A percentile compares a stretch with the other conserved stretches of the same genome.
Evolutionary conservation across 176 grass and related monocot species (phyloP).

Genomic region (Sorghum bicolor): DNA sequence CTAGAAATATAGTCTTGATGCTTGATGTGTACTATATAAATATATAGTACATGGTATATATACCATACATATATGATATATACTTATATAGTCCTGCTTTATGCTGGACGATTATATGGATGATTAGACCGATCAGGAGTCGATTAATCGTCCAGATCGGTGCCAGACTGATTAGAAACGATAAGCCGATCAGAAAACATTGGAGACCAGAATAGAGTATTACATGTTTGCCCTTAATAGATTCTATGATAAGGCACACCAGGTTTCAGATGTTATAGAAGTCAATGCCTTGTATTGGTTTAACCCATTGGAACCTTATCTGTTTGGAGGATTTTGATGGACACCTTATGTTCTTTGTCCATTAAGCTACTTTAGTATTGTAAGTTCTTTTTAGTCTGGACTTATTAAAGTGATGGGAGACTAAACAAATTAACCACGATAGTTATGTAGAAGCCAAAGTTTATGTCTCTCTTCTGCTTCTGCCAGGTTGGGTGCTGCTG

Average conservation of each 20-base stretch:
- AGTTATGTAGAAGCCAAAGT: conserved; percentile 1
- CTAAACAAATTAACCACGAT: not conserved
- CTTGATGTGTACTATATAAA: no score
- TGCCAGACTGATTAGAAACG: no score
- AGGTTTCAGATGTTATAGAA: not conserved
- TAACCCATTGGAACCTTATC: not conserved
- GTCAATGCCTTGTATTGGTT: not conserved
- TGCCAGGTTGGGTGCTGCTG: conserved; percentile 60
- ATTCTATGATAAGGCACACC: conserved; percentile 5
- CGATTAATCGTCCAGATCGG: no score
- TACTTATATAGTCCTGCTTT: no score
- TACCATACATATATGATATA: no score
- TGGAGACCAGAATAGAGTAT: conserved; percentile 23
- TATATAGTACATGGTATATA: no score
- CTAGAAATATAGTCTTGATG: no score
- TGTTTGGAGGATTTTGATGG: not conserved
- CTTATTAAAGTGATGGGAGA: conserved; percentile 6
- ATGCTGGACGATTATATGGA: no score
- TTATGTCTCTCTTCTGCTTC: conserved; percentile 34
- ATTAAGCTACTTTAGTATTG: not conserved
- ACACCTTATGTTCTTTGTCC: not conserved
- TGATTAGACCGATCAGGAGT: no score
- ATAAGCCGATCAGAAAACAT: no score
- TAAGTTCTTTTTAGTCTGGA: conserved; percentile 19
- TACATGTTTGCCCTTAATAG: not conserved